These are phyloP conservation scores for Aureobasidium sp. DNA, from an alignment of 2,329 filamentous ascomycete genomes.

Conservation along the genomic window DNA sequence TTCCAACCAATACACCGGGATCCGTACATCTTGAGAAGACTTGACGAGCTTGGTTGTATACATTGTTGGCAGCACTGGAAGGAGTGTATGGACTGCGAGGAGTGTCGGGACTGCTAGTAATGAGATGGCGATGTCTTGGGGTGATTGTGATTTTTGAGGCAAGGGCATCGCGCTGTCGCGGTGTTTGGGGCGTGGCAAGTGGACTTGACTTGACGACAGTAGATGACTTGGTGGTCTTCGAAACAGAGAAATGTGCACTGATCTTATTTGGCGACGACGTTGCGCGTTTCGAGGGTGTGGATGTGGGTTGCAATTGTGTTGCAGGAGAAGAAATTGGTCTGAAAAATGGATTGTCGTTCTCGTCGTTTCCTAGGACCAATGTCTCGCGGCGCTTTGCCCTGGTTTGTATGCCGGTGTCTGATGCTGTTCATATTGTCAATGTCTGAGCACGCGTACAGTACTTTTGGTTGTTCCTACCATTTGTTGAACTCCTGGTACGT, in stretches of 20 bases:
- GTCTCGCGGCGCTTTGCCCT: conserved; percentile 35
- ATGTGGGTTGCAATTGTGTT: conserved; percentile 26
- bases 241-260: conserved; percentile 34
- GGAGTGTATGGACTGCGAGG: conserved; percentile 72
- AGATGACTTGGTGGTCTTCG: conserved; percentile 26
- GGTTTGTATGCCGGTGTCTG: conserved; percentile 19
- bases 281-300: conserved; percentile 39
- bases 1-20: conserved; percentile 66
- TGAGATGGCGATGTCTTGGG: conserved; percentile 74
- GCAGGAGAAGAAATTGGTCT: conserved; percentile 30
- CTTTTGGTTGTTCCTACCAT: background rate
- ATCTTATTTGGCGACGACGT: conserved; percentile 33
- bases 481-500: conserved; percentile 30
- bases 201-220: conserved; percentile 26
- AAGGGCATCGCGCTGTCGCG: conserved; percentile 65
- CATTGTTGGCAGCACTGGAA: conserved; percentile 54
- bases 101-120: conserved; percentile 64
- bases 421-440: conserved; percentile 4
- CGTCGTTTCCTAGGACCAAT: conserved; percentile 50
- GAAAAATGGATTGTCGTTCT: conserved; percentile 56
- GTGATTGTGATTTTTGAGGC: conserved; percentile 62
- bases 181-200: conserved; percentile 54
- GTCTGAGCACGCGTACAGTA: background rate
- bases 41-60: conserved; percentile 82
- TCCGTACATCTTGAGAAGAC: conserved; percentile 74